Percentiles rank a stretch among this genome's conserved stretches.
These are phyloP conservation scores for Parascedosporium putredinis DNA, from an alignment of 2,329 filamentous ascomycete genomes.

Conservation along the genomic window DNA sequence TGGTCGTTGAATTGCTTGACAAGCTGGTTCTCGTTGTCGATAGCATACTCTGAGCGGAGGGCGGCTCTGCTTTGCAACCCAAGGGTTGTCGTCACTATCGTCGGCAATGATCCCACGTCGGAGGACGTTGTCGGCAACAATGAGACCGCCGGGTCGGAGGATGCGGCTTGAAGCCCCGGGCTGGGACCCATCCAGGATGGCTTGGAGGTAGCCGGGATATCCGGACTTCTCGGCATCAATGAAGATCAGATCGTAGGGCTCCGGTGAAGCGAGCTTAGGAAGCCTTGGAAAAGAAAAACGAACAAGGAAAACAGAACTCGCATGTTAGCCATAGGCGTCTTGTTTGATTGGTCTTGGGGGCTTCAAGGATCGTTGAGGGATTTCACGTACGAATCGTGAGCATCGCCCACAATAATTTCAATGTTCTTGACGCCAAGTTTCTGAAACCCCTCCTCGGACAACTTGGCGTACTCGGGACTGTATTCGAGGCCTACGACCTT, in stretches of 20 bases:
- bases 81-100: constrained; percentile 25
- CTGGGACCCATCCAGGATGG: constrained; percentile 32
- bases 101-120: constrained; percentile 36
- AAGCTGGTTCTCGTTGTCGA: constrained; percentile 12
- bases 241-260: constrained; percentile 44
- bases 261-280: constrained; percentile 20
- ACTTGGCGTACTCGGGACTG: constrained; percentile 29
- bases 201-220: constrained; percentile 36
- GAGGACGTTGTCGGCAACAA: constrained; percentile 45
- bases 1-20: constrained; percentile 14
- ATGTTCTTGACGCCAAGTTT: constrained; percentile 31
- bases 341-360: too few species aligned
- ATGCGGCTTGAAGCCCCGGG: constrained; percentile 28
- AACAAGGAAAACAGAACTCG: too few species aligned
- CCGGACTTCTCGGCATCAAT: constrained; percentile 43
- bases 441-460: constrained; percentile 27
- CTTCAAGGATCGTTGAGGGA: too few species aligned
- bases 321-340: not conserved
- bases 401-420: constrained; percentile 36
- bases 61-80: constrained; percentile 9
- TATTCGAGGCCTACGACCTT: constrained; percentile 36
- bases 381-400: constrained; percentile 34
- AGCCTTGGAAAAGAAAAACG: too few species aligned
- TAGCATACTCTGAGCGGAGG: constrained; percentile 12
- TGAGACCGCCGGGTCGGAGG: constrained; percentile 36